Percentiles rank a stretch among this genome's conserved stretches.
These are phyloP conservation scores for Boletus rufocinnamomeus DNA, from an alignment of 768 basidiomycete genomes.

Conservation along the genomic window DNA sequence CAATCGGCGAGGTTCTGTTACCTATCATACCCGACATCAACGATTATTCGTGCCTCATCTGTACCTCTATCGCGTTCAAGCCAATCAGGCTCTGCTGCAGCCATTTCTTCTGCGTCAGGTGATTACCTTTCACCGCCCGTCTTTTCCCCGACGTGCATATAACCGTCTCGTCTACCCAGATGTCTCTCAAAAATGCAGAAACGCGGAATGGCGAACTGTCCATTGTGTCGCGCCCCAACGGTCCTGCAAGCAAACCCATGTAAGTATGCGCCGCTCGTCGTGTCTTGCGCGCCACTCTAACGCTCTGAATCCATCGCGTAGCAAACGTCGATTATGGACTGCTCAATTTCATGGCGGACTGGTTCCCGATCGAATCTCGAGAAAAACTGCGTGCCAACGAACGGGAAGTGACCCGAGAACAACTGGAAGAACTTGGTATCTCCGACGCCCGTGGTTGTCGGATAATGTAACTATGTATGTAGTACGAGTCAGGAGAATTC, in stretches of 20 bases:
- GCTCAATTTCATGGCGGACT: conserved; percentile 85
- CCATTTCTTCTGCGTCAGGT: conserved; percentile 78
- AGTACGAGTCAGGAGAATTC: too few species aligned
- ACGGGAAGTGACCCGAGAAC: conserved; percentile 69
- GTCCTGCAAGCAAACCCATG: conserved; percentile 77
- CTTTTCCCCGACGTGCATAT: background rate
- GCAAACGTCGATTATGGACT: conserved; percentile 80
- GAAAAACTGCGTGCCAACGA: conserved; percentile 76
- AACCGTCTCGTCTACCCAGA: conserved; percentile 31
- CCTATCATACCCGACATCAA: conserved; percentile 79
- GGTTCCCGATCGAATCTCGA: conserved; percentile 85
- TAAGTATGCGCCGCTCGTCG: conserved; percentile 39
- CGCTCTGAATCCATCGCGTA: conserved; percentile 28
- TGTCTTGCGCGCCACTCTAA: background rate
- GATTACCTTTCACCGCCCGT: background rate
- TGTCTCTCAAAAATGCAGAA: conserved; percentile 93
- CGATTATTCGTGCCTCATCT: conserved; percentile 87
- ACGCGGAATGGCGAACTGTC: conserved; percentile 71
- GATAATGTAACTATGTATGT: conserved; percentile 38
- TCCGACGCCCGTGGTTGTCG: conserved; percentile 36
- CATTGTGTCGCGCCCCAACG: conserved; percentile 78
- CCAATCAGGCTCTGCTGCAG: conserved; percentile 81
- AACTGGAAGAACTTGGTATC: conserved; percentile 65
- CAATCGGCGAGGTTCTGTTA: conserved; percentile 77
- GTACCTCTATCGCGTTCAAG: conserved; percentile 89